Evolutionary conservation across 768 basidiomycete genomes (phyloP).

Genomic region (Lactarius akahatsu): DNA sequence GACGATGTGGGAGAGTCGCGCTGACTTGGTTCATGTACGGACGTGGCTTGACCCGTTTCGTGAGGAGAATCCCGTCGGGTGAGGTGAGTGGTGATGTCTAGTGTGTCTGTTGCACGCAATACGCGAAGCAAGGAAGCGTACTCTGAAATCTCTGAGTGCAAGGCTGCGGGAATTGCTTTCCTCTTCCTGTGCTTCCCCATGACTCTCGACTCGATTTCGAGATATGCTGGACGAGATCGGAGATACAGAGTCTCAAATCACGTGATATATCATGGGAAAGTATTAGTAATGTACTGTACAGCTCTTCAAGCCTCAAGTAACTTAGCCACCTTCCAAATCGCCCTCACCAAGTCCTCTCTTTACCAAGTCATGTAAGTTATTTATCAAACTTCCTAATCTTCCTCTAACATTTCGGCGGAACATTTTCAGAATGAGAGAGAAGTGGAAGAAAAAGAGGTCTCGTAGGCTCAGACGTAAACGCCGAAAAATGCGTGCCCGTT

Average conservation of each 20-base stretch:
- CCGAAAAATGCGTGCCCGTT: constrained; percentile 95
- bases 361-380: constrained; percentile 28
- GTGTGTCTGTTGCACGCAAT: constrained; percentile 53
- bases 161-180: constrained; percentile 47
- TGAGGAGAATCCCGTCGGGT: constrained; percentile 25
- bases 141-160: constrained; percentile 66
- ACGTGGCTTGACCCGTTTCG: background rate
- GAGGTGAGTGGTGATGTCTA: constrained; percentile 59
- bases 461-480: constrained; percentile 91
- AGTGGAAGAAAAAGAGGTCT: constrained; percentile 96
- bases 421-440: constrained; percentile 79
- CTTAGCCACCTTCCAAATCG: constrained; percentile 6
- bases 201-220: background rate
- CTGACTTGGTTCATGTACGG: constrained; percentile 13
- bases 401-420: background rate
- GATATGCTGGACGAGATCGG: background rate
- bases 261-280: constrained; percentile 25
- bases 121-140: constrained; percentile 66
- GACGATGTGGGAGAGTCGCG: constrained; percentile 7
- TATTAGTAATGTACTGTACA: constrained; percentile 40
- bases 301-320: constrained; percentile 36
- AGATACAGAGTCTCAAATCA: background rate
- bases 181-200: constrained; percentile 46
- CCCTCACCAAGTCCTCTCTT: constrained; percentile 26
- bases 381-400: background rate